Evolutionary conservation across 2,329 filamentous ascomycete species (phyloP).

Genomic region (Beauveria rudraprayagi): DNA sequence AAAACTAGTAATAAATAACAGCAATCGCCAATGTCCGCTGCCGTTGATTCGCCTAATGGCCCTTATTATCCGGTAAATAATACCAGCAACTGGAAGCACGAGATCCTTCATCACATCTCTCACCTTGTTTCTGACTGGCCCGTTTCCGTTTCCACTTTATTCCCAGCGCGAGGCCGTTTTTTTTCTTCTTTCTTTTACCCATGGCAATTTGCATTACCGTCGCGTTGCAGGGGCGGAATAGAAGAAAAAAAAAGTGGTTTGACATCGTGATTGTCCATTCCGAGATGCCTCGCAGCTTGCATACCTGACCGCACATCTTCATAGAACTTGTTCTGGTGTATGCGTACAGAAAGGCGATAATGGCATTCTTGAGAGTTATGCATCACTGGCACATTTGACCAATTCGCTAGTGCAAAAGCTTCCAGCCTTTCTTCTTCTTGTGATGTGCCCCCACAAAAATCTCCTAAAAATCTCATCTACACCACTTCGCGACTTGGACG

Average conservation of each 20-base stretch:
- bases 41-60: too few species aligned
- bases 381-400: neutral
- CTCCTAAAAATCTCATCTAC: neutral
- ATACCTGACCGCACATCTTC: too few species aligned
- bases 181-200: too few species aligned
- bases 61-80: too few species aligned
- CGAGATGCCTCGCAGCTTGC: too few species aligned
- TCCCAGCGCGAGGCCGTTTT: neutral
- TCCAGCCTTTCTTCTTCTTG: neutral
- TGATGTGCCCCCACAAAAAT: neutral
- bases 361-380: neutral
- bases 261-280: too few species aligned
- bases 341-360: too few species aligned
- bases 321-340: too few species aligned
- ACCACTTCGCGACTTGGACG: conserved; percentile 1
- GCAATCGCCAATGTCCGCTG: too few species aligned
- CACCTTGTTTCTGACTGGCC: neutral
- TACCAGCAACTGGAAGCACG: too few species aligned
- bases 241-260: neutral
- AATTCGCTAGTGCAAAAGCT: neutral
- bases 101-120: neutral
- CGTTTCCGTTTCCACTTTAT: neutral
- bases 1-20: too few species aligned
- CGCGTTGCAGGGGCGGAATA: too few species aligned
- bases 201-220: neutral